These are phyloP conservation scores for Leptosphaerulina australis DNA, from an alignment of 2,329 filamentous ascomycete species.

Conservation along the genomic window DNA sequence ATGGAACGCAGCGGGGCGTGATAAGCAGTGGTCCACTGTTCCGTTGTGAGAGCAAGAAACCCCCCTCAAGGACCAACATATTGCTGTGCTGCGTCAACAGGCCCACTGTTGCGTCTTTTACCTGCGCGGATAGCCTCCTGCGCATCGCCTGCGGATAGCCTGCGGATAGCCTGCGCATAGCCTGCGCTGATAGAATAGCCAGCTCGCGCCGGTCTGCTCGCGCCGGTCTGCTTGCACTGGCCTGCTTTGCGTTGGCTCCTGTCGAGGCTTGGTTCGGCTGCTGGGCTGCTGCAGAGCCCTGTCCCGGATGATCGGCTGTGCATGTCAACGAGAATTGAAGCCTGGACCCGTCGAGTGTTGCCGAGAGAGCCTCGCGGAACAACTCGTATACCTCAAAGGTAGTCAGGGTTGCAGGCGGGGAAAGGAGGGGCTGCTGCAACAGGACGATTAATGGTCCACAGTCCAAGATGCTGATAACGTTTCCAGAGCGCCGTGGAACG, in stretches of 20 bases:
- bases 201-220: neutral
- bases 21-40: slow-evolving; percentile 14
- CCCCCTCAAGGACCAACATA: neutral
- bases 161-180: too few relatives aligned
- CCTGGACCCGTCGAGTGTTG: slow-evolving; percentile 9
- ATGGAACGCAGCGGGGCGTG: slow-evolving; percentile 12
- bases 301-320: slow-evolving; percentile 14
- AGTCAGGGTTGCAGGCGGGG: slow-evolving; percentile 11
- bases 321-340: slow-evolving; percentile 15
- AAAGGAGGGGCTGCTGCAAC: slow-evolving; percentile 21
- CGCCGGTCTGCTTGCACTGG: neutral
- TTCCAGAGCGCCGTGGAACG: slow-evolving; percentile 10
- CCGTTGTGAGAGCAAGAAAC: neutral
- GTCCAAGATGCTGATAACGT: slow-evolving; percentile 15
- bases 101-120: neutral
- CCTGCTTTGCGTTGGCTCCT: neutral
- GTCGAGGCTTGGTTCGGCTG: slow-evolving; percentile 3
- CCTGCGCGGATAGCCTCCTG: neutral
- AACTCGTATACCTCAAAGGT: neutral
- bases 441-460: slow-evolving; percentile 7
- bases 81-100: slow-evolving; percentile 7
- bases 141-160: too few relatives aligned
- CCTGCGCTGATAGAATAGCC: too few relatives aligned
- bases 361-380: slow-evolving; percentile 7
- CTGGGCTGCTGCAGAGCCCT: slow-evolving; percentile 2